phyloP scores from a whole-genome alignment of 2,329 filamentous ascomycete species.

The Penicillium sp. region DNA sequence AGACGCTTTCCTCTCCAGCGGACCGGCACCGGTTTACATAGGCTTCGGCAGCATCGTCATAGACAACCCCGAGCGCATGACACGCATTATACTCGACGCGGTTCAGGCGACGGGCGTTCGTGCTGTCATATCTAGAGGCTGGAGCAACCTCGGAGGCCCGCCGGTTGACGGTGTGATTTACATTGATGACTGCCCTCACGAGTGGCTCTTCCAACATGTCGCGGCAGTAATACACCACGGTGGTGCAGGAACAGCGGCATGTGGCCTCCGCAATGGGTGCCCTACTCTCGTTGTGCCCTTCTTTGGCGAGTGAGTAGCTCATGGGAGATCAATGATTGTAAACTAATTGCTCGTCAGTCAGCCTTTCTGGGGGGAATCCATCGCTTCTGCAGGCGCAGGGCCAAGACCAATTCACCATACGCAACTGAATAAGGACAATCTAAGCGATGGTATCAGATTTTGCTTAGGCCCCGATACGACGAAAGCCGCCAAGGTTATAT shows the following conservation, averaged over 20 bases:
- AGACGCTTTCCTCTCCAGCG: slow-evolving; percentile 45
- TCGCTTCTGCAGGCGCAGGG: too few relatives aligned
- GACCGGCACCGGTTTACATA: slow-evolving; percentile 55
- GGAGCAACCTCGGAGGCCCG: slow-evolving; percentile 46
- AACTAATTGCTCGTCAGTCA: too few relatives aligned
- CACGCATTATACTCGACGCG: slow-evolving; percentile 49
- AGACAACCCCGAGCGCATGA: slow-evolving; percentile 49
- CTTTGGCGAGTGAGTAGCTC: slow-evolving; percentile 41
- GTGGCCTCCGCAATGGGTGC: too few relatives aligned
- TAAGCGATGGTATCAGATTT: too few relatives aligned
- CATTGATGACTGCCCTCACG: slow-evolving; percentile 57
- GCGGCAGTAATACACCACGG: slow-evolving; percentile 53
- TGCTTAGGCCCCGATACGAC: too few relatives aligned
- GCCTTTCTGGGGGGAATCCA: too few relatives aligned
- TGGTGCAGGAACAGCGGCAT: slow-evolving; percentile 18
- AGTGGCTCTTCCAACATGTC: slow-evolving; percentile 60
- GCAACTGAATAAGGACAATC: too few relatives aligned
- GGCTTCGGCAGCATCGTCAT: slow-evolving; percentile 60
- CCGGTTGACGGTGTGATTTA: slow-evolving; percentile 44
- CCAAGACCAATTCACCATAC: too few relatives aligned
- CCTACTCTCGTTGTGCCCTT: slow-evolving; percentile 51
- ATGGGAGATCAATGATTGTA: too few relatives aligned
- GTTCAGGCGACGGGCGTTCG: slow-evolving; percentile 50
- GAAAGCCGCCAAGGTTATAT: too few relatives aligned
- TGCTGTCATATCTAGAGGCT: slow-evolving; percentile 57